Evolutionary conservation across 805 yeast species (phyloP), one percentile per base, ranked within the genome.

Genomic region (Lachancea lanzarotensis): DNA sequence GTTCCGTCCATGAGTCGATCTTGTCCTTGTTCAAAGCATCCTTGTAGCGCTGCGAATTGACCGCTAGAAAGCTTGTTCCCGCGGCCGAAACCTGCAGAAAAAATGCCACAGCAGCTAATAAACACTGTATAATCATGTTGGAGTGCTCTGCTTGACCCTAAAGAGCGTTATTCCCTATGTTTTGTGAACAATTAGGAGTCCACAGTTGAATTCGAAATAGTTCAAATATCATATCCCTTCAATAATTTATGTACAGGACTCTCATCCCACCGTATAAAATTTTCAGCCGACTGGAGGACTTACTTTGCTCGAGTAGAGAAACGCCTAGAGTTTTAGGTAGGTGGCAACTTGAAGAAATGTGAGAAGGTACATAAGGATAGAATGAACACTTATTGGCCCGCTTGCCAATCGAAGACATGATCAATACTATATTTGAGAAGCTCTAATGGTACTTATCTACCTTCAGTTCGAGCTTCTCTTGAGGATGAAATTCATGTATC

Each of bases 1-100:
- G 38, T 25, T 45, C 43, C 10, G 25, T 34, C 30, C 46, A 22
- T 3, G 45, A 42, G 7, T 30, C 45, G 13, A 49, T 45, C 6
- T 35, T 38, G 2, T 43, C 43, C n/a, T 38, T 27, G 2, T 33
- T 25, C 22, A 53, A 43, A 10, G 36, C 41, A 13, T 47, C 33
- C n/a, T 26, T 20, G 34, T 45, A 48, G 27, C 45, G 38, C 16
- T 42, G 46, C 22, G 58, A 45, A 18, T 49, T 46, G 19, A 52
- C n/a, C 15, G 54, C 44, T 36, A 48, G 46, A 35, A 29, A 44
- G 33, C 43, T 44, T 8, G 43, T 44, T 17, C 34, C 36, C 13
- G 47, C 47, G 35, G 42, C 39, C 17, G 40, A 33, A 17, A 39
- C 25, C 38, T 39, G 47, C 16, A 39, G 20, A n/a, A 38, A 34